Conservation (phyloP, 306 rosid species). For the Vigna trinervia region DNA sequence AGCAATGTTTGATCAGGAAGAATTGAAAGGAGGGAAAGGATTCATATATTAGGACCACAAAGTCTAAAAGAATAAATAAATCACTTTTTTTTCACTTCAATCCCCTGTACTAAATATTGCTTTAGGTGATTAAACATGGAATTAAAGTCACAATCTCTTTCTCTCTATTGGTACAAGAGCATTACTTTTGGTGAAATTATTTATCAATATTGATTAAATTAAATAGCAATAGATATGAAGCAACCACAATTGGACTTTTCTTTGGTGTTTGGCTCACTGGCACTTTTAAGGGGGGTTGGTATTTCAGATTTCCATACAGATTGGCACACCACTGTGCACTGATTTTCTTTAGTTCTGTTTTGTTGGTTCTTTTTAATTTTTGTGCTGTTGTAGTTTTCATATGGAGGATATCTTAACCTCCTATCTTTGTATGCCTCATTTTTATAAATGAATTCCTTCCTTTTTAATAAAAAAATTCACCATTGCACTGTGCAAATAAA, state of each 20-base stretch:
- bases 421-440: neutral
- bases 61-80: neutral
- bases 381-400: neutral
- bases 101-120: slow-evolving; percentile 23
- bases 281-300: neutral
- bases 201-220: neutral
- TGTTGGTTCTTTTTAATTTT: neutral
- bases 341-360: slow-evolving; percentile 10
- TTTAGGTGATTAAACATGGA: slow-evolving; percentile 23
- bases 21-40: slow-evolving; percentile 6
- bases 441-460: slow-evolving; percentile 3
- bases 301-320: neutral
- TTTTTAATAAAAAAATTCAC: slow-evolving; percentile 1
- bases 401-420: neutral
- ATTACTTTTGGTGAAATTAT: slow-evolving; percentile 16
- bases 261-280: slow-evolving; percentile 1
- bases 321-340: neutral
- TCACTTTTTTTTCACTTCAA: slow-evolving; percentile 23
- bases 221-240: slow-evolving; percentile 2
- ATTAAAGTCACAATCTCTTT: slow-evolving; percentile 16
- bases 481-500: neutral
- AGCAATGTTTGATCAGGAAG: slow-evolving; percentile 13
- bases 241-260: slow-evolving; percentile 17
- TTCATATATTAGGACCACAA: neutral
- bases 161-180: slow-evolving; percentile 7